Conservation (phyloP, 805 yeast genomes). For the Kuraishia hungarica region DNA sequence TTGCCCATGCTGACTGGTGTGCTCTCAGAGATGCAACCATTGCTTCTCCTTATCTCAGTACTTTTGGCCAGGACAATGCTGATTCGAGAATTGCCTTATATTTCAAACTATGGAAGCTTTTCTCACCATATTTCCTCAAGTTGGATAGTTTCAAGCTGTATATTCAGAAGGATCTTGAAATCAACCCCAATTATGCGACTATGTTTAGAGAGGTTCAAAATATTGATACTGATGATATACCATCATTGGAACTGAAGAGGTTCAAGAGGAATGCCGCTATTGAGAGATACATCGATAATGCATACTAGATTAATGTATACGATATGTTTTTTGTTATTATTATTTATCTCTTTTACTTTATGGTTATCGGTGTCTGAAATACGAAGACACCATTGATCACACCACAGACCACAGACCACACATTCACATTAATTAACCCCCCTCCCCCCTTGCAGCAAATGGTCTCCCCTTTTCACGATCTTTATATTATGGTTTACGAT, state of each 20-base stretch:
- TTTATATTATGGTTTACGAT: neutral
- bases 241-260: neutral
- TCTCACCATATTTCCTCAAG: slow-evolving; percentile 37
- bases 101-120: slow-evolving; percentile 44
- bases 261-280: slow-evolving; percentile 2
- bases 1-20: slow-evolving; percentile 82
- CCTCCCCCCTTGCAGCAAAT: neutral
- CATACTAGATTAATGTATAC: neutral
- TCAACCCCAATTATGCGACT: neutral
- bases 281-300: neutral
- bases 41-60: slow-evolving; percentile 27
- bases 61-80: slow-evolving; percentile 13
- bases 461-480: neutral
- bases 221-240: slow-evolving; percentile 2
- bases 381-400: too few relatives aligned
- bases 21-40: slow-evolving; percentile 73
- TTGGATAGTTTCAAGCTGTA: slow-evolving; percentile 31
- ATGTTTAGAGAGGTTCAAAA: neutral
- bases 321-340: too few relatives aligned
- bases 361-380: too few relatives aligned
- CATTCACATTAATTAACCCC: neutral
- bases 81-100: slow-evolving; percentile 44
- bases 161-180: slow-evolving; percentile 1
- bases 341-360: too few relatives aligned
- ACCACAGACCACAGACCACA: too few relatives aligned